These are phyloP conservation scores for Exophiala spinifera DNA, from an alignment of 2,329 filamentous ascomycete genomes.

Conservation along the genomic window DNA sequence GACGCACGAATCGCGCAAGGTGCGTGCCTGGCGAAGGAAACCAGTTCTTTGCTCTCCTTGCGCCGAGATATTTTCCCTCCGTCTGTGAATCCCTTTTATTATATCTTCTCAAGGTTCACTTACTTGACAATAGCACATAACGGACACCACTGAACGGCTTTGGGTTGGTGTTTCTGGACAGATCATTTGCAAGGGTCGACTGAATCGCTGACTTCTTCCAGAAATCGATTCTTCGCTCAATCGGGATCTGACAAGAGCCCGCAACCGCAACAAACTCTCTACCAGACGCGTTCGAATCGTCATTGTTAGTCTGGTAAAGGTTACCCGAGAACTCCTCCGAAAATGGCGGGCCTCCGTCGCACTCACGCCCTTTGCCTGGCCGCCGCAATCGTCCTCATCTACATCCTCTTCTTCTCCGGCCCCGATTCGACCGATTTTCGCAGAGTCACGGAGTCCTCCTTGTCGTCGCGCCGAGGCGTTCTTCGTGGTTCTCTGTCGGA, in stretches of 20 bases:
- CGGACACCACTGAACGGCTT: no score
- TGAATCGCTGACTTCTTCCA: no score
- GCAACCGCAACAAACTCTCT: no score
- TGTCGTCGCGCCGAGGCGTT: slow-evolving; percentile 20
- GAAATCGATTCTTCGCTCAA: no score
- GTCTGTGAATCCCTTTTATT: not conserved
- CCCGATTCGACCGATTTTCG: slow-evolving; percentile 24
- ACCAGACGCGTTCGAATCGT: not conserved
- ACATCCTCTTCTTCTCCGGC: slow-evolving; percentile 26
- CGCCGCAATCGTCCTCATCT: slow-evolving; percentile 20
- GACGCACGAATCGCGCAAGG: not conserved
- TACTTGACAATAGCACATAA: no score
- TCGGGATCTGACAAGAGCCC: no score
- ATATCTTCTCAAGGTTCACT: no score
- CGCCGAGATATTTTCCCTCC: not conserved
- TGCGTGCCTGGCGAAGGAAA: slow-evolving; percentile 2
- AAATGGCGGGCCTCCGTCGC: slow-evolving; percentile 18
- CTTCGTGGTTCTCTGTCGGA: slow-evolving; percentile 26
- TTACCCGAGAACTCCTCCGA: no score
- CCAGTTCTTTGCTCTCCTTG: not conserved
- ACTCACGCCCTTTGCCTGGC: slow-evolving; percentile 22
- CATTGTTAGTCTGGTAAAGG: not conserved
- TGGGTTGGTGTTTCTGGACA: no score
- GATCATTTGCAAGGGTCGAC: no score
- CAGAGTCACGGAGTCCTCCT: slow-evolving; percentile 26